A percentile compares a stretch with the other conserved stretches of the same genome.
Evolutionary conservation across 1,284 basidiomycete genomes (phyloP).

Genomic region (Ceratobasidium sp.): DNA sequence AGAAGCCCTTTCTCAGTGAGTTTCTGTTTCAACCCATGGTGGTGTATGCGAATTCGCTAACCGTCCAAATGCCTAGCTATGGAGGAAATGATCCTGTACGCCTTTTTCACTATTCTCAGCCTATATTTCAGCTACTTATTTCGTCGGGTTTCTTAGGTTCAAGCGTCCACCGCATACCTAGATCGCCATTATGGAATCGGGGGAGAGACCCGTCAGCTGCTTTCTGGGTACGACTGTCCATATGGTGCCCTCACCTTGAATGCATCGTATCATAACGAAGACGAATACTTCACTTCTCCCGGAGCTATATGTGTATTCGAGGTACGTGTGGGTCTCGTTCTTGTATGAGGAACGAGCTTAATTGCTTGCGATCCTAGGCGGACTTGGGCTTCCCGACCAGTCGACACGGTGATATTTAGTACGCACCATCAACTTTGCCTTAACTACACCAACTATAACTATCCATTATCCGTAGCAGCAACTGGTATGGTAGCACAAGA

Average conservation of each 20-base stretch:
- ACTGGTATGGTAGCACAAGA: conserved; percentile 43
- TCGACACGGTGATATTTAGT: conserved; percentile 60
- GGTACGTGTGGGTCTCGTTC: conserved; percentile 21
- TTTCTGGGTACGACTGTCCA: conserved; percentile 72
- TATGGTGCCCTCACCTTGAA: conserved; percentile 70
- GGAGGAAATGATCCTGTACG: conserved; percentile 67
- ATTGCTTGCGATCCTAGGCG: conserved; percentile 51
- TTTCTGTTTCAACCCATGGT: not conserved
- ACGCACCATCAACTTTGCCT: not conserved
- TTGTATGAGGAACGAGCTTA: not conserved
- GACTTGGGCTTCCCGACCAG: conserved; percentile 70
- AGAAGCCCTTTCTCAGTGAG: conserved; percentile 52
- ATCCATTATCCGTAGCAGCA: conserved; percentile 15
- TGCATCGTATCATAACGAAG: conserved; percentile 65
- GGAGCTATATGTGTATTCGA: conserved; percentile 76
- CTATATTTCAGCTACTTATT: too few relatives aligned
- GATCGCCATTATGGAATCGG: conserved; percentile 76
- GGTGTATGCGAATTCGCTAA: conserved; percentile 63
- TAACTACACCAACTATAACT: conserved; percentile 18
- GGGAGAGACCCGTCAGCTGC: conserved; percentile 23
- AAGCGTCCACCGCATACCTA: conserved; percentile 73
- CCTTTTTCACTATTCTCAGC: too few relatives aligned
- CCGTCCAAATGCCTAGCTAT: conserved; percentile 61
- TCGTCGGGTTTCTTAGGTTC: conserved; percentile 55
- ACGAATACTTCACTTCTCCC: conserved; percentile 62